These are phyloP conservation scores for Chlorella sorokiniana DNA, from an alignment of 139 green algal species.

Conservation along the genomic window DNA sequence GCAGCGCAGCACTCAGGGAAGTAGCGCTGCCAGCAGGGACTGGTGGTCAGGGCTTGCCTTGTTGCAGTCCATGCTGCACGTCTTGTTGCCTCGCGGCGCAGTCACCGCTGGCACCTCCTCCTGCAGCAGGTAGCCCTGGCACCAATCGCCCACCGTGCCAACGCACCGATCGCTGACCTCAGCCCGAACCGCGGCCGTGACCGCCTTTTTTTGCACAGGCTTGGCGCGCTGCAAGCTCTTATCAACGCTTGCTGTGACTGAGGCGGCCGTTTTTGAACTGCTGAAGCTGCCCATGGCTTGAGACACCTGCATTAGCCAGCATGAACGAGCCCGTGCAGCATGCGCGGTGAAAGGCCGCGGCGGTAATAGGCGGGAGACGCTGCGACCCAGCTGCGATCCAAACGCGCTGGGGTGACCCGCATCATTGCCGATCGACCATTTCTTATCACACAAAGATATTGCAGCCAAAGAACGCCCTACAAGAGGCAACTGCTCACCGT, in stretches of 20 bases:
- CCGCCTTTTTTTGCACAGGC: background rate
- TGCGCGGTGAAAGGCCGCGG: no score
- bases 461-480: no score
- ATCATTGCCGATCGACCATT: no score
- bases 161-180: background rate
- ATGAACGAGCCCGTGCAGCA: no score
- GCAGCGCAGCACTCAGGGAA: background rate
- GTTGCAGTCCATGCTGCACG: constrained; percentile 11
- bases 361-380: no score
- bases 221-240: background rate
- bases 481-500: no score
- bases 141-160: background rate
- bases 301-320: no score
- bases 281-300: no score
- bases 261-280: no score
- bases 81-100: background rate
- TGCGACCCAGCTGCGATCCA: no score
- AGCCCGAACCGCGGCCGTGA: background rate
- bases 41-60: background rate
- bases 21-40: background rate
- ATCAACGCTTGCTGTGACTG: background rate
- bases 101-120: background rate
- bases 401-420: no score
- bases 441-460: no score
- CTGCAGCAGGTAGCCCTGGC: background rate